phyloP scores from a whole-genome alignment of 164 flowering plant species.

The Kalanchoe fedtschenkoi region DNA sequence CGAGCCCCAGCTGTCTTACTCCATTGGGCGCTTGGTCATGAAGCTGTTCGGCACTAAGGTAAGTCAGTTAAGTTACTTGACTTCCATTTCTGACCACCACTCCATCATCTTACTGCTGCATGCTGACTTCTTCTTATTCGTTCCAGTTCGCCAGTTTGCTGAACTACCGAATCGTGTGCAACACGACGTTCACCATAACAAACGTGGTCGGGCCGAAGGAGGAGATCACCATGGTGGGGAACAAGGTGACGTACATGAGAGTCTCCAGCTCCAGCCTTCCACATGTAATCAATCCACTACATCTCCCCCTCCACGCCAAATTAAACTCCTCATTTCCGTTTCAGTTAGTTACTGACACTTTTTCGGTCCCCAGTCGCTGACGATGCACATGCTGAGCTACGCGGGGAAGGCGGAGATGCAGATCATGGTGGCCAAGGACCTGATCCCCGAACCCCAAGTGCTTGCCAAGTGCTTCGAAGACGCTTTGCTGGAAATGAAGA shows the following conservation, averaged over 20 bases:
- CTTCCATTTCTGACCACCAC: not conserved
- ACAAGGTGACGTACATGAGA: constrained; percentile 47
- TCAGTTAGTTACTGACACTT: not conserved
- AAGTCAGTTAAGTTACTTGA: not conserved
- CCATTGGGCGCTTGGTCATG: constrained; percentile 31
- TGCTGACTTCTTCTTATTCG: not conserved
- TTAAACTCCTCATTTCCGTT: not conserved
- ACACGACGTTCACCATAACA: constrained; percentile 63
- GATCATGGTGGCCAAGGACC: constrained; percentile 7
- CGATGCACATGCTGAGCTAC: constrained; percentile 4
- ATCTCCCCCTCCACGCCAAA: not conserved
- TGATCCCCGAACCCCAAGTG: constrained; percentile 2
- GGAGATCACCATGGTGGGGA: constrained; percentile 37
- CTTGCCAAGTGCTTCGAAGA: constrained; percentile 8
- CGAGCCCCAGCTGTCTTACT: constrained; percentile 52
- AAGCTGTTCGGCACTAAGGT: constrained; percentile 58
- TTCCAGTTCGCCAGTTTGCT: constrained; percentile 36
- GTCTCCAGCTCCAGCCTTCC: constrained; percentile 34
- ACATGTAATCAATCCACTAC: constrained; percentile 33
- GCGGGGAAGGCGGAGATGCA: constrained; percentile 8
- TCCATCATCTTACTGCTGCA: not conserved
- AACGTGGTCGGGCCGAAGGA: constrained; percentile 64
- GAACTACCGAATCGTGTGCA: constrained; percentile 50
- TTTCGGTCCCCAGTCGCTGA: not conserved
- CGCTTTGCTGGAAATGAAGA: constrained; percentile 6